Evolutionary conservation across 1,284 basidiomycete genomes (phyloP).

Genomic region (Cryptococcus sp.): DNA sequence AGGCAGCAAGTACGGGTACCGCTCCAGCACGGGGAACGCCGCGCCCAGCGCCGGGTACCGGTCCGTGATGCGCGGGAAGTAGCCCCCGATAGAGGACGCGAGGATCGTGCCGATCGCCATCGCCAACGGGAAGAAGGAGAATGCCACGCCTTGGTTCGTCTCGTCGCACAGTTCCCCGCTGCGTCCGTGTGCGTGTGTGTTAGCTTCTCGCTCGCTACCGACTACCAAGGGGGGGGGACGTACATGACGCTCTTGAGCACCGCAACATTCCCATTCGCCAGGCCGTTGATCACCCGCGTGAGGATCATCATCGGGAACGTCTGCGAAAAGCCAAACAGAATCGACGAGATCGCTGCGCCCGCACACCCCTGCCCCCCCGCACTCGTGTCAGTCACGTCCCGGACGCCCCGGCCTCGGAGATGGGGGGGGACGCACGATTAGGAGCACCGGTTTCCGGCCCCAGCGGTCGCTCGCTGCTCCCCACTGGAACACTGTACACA

Average conservation of each 20-base stretch:
- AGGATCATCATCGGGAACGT: slow-evolving; percentile 29
- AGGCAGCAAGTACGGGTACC: slow-evolving; percentile 36
- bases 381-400: slow-evolving; percentile 3
- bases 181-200: background rate
- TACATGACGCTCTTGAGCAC: slow-evolving; percentile 40
- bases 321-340: slow-evolving; percentile 34
- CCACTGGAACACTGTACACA: slow-evolving; percentile 43
- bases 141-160: slow-evolving; percentile 37
- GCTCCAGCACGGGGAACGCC: slow-evolving; percentile 25
- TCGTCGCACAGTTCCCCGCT: slow-evolving; percentile 40
- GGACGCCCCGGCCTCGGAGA: background rate
- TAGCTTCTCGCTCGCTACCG: no score
- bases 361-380: slow-evolving; percentile 24
- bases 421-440: slow-evolving; percentile 24
- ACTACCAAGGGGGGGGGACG: background rate
- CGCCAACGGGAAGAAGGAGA: slow-evolving; percentile 42
- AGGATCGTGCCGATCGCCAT: slow-evolving; percentile 37
- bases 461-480: slow-evolving; percentile 33
- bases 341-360: slow-evolving; percentile 28
- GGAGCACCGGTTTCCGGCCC: slow-evolving; percentile 38
- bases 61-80: slow-evolving; percentile 18
- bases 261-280: slow-evolving; percentile 40
- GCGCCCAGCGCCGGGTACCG: slow-evolving; percentile 14
- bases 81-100: slow-evolving; percentile 36
- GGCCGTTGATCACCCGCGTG: slow-evolving; percentile 33